phyloP scores from a whole-genome alignment of 2,329 filamentous ascomycete species.

The Dryadomyces quercus-mongolicae region DNA sequence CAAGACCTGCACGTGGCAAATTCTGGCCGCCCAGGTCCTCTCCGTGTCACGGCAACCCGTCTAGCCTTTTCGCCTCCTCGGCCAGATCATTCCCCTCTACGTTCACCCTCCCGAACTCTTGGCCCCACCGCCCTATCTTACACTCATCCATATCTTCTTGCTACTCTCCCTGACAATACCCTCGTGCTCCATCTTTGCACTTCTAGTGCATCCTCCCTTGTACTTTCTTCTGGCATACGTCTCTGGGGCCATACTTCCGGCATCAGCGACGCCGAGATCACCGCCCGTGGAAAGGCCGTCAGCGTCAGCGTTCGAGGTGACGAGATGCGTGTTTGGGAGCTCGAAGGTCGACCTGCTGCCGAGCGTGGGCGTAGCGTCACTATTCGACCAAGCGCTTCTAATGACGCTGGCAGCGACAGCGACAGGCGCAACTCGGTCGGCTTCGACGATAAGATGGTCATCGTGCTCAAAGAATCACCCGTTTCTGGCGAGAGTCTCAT shows the following conservation, averaged over 20 bases:
- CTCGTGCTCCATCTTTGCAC: conserved; percentile 71
- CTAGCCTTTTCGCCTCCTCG: conserved; percentile 19
- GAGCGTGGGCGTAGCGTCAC: conserved; percentile 33
- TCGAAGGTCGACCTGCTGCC: conserved; percentile 45
- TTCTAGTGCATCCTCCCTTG: conserved; percentile 53
- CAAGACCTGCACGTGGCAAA: conserved; percentile 64
- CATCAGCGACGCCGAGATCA: conserved; percentile 76
- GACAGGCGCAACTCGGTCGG: conserved; percentile 57
- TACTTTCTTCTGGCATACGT: conserved; percentile 59
- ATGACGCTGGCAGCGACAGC: conserved; percentile 22
- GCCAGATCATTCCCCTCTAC: not conserved
- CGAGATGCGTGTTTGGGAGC: conserved; percentile 77
- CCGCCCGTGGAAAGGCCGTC: conserved; percentile 73
- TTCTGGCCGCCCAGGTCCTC: conserved; percentile 8
- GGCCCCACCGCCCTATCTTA: conserved; percentile 57
- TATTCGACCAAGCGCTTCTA: conserved; percentile 26
- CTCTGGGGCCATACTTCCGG: conserved; percentile 90
- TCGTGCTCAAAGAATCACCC: conserved; percentile 62
- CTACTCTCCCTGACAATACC: conserved; percentile 78
- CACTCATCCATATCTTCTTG: conserved; percentile 73
- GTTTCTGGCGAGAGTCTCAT: conserved; percentile 61
- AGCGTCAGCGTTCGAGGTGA: conserved; percentile 75
- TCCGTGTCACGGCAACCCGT: conserved; percentile 25
- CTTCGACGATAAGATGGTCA: conserved; percentile 87
- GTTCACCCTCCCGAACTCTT: not conserved